Base-by-base conservation (phyloP, 139 green algal genomes). In the Gonium pectorale region DNA sequence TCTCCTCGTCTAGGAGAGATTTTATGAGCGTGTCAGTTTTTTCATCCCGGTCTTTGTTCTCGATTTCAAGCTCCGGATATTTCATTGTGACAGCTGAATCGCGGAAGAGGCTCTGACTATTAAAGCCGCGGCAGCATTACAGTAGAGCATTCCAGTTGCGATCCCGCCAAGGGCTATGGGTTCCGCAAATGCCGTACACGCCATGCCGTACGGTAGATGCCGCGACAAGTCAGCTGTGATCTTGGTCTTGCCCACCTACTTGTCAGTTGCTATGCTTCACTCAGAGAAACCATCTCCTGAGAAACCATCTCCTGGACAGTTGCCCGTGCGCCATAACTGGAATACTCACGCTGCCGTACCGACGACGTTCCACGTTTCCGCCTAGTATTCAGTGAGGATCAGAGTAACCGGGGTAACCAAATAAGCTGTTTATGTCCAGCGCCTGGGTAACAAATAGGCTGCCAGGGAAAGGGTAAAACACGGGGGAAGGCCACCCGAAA, bases 1-100 rank as follows among this genome's bases (percentile, higher is more conserved):
- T 67, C 26, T 82, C 82, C 49, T 74, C 46, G 31, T 87, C 60
- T 51, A 81, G 35, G 17, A 82, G 19, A 0, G 77, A 41, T 26
- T 83, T 46, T 15, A 82, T 81, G 6, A 83, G 41, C 0, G 41
- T 31, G 26, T 74, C 78, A 0, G 78, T 84, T 15, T 68, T 46
- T 31, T 85, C 79, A 59, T 74, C 77, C 5, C 43, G 43, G 24
- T 63, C 77, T 5, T 35, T 31, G 31, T 83, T 71, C 27, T 81
- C 73, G 24, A 80, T 19, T n/a, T 81, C 75, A 63, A 54, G 15
- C 5, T 40, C 31, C 15, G 56, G 75, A 62, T 70, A 70, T 38
- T 81, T 81, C 73, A 81, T 70, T 52, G 35, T 78, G 27, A 52
- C 21, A 3, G 8, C 11, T 29, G 5, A 19, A 41, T 21, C n/a